phyloP scores from a whole-genome alignment of 2,329 filamentous ascomycete species.

The Aureobasidium zeae region DNA sequence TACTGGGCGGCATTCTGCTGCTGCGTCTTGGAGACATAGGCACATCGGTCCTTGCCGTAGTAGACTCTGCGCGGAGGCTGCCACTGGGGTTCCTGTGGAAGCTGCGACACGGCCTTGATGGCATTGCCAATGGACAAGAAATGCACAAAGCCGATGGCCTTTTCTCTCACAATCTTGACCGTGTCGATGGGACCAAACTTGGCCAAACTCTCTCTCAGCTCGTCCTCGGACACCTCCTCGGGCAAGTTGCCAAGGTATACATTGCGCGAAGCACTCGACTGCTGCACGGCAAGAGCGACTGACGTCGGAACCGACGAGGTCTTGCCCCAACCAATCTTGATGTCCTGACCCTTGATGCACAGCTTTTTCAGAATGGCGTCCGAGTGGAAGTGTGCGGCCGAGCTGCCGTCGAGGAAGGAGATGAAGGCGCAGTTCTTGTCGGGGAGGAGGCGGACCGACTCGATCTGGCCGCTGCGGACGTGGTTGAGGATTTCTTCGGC shows the following conservation, averaged over 20 bases:
- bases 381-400: slow-evolving; percentile 97
- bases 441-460: slow-evolving; percentile 91
- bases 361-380: slow-evolving; percentile 99
- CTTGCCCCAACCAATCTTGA: slow-evolving; percentile 99
- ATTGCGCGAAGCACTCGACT: slow-evolving; percentile 92
- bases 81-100: slow-evolving; percentile 96
- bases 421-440: slow-evolving; percentile 99
- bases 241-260: slow-evolving; percentile 91
- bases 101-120: slow-evolving; percentile 93
- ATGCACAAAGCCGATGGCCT: slow-evolving; percentile 95
- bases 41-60: slow-evolving; percentile 97
- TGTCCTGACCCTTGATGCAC: slow-evolving; percentile 95
- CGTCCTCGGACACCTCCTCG: slow-evolving; percentile 83
- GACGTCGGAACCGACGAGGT: slow-evolving; percentile 96
- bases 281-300: slow-evolving; percentile 92
- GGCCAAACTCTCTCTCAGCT: slow-evolving; percentile 85
- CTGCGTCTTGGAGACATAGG: slow-evolving; percentile 98
- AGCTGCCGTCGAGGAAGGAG: slow-evolving; percentile 95
- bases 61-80: slow-evolving; percentile 90
- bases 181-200: slow-evolving; percentile 97
- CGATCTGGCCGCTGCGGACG: slow-evolving; percentile 93
- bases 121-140: slow-evolving; percentile 96
- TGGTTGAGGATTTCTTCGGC: slow-evolving; percentile 95
- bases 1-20: slow-evolving; percentile 99
- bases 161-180: slow-evolving; percentile 94